phyloP scores from a whole-genome alignment of 441 rosid species.

The Croton setiger region DNA sequence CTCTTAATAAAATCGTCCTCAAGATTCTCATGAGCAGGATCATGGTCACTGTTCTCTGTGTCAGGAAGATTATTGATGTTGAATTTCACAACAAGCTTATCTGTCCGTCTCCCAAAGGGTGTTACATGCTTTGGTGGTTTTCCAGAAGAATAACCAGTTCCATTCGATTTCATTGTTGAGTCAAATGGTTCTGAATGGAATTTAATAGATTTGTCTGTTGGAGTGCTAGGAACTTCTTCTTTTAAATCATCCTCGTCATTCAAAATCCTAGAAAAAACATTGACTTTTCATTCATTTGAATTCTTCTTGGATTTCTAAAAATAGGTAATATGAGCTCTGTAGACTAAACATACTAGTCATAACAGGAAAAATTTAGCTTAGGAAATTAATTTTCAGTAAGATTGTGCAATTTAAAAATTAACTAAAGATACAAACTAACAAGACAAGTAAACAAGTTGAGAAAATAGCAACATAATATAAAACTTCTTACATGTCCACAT shows the following conservation, averaged over 20 bases:
- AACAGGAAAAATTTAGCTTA: background rate
- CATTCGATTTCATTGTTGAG: constrained; percentile 38
- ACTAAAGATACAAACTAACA: background rate
- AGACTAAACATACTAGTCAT: background rate
- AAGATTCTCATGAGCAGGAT: constrained; percentile 31
- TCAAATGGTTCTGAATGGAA: constrained; percentile 45
- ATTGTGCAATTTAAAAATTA: background rate
- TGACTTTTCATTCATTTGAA: constrained; percentile 1
- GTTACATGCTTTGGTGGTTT: constrained; percentile 60
- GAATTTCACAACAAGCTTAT: constrained; percentile 69
- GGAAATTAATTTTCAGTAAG: background rate
- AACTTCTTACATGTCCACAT: constrained; percentile 77
- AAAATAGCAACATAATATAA: constrained; percentile 3
- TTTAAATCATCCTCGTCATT: constrained; percentile 46
- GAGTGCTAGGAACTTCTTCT: constrained; percentile 58
- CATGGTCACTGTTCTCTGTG: constrained; percentile 36
- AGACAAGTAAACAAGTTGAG: background rate
- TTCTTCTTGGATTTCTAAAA: background rate
- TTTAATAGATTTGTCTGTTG: constrained; percentile 51
- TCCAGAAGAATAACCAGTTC: constrained; percentile 59
- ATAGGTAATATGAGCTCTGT: background rate
- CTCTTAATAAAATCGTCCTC: constrained; percentile 80
- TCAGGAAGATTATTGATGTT: constrained; percentile 44
- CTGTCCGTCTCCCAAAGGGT: constrained; percentile 72
- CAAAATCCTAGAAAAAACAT: constrained; percentile 52